These are phyloP conservation scores for Trichoderma atrobrunneum DNA, from an alignment of 2,329 filamentous ascomycete genomes.

Conservation along the genomic window DNA sequence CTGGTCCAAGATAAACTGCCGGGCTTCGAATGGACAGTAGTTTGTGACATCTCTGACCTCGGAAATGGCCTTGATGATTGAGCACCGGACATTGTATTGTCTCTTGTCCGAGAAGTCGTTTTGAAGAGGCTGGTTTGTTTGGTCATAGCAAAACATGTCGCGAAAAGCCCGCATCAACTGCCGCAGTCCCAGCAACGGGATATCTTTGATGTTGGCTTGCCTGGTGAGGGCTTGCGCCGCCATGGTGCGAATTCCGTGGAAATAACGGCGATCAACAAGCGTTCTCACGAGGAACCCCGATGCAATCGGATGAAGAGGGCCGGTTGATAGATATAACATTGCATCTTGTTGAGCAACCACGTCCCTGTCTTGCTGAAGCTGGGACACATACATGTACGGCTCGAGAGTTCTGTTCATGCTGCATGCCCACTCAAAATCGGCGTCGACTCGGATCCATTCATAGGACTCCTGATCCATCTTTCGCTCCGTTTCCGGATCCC, in stretches of 20 bases:
- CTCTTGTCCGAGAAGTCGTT: slow-evolving; percentile 91
- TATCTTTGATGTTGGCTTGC: slow-evolving; percentile 65
- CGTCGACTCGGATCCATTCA: slow-evolving; percentile 97
- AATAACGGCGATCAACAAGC: slow-evolving; percentile 87
- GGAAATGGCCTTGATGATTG: slow-evolving; percentile 78
- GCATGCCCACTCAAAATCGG: slow-evolving; percentile 97
- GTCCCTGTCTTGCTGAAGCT: slow-evolving; percentile 94
- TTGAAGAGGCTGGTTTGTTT: slow-evolving; percentile 73
- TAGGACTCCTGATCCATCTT: slow-evolving; percentile 96
- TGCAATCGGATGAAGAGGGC: slow-evolving; percentile 72
- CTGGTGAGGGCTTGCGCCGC: slow-evolving; percentile 76
- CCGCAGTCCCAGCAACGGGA: slow-evolving; percentile 72
- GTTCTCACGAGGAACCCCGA: slow-evolving; percentile 89
- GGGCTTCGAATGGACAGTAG: slow-evolving; percentile 73
- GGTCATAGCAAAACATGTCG: slow-evolving; percentile 81
- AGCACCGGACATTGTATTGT: slow-evolving; percentile 78
- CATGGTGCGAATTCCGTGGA: slow-evolving; percentile 84
- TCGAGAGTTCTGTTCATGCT: slow-evolving; percentile 79
- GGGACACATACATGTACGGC: slow-evolving; percentile 96
- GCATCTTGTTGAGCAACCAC: slow-evolving; percentile 83
- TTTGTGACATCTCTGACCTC: slow-evolving; percentile 70
- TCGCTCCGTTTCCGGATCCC: slow-evolving; percentile 82
- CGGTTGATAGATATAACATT: slow-evolving; percentile 68
- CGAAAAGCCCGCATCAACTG: slow-evolving; percentile 85
- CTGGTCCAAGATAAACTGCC: slow-evolving; percentile 83